phyloP scores from a whole-genome alignment of 225 moss, liverwort and hornwort genomes.

The Antitrichia curtipendula region DNA sequence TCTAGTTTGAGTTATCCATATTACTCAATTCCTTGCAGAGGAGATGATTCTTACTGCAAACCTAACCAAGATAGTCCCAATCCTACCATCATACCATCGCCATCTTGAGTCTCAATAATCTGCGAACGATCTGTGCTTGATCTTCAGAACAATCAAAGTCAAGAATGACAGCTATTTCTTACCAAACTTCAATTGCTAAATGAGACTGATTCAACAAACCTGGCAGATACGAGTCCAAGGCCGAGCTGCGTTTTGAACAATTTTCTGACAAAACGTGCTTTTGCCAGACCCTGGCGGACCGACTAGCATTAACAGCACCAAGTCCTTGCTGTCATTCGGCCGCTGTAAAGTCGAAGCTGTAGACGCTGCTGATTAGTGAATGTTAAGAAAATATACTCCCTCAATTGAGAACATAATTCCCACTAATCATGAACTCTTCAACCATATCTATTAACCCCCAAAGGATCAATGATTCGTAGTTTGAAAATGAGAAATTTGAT shows the following conservation, averaged over 20 bases:
- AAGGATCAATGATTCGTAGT: neutral
- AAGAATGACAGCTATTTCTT: neutral
- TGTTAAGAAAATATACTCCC: neutral
- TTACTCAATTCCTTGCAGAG: neutral
- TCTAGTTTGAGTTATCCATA: neutral
- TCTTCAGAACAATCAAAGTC: neutral
- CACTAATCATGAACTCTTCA: neutral
- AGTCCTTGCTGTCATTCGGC: neutral
- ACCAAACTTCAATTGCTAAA: neutral
- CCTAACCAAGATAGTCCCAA: neutral
- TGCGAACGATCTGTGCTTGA: neutral
- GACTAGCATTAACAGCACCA: slow-evolving; percentile 57
- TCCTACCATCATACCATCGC: neutral
- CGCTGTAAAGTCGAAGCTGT: slow-evolving; percentile 5
- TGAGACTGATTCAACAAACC: slow-evolving; percentile 25
- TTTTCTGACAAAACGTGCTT: slow-evolving; percentile 63
- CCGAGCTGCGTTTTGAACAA: slow-evolving; percentile 56
- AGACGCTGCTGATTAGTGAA: neutral
- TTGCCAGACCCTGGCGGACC: slow-evolving; percentile 89
- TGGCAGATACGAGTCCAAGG: slow-evolving; percentile 89
- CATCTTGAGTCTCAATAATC: neutral
- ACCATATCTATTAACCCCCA: neutral
- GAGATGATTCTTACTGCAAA: neutral
- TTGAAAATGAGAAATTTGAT: neutral
- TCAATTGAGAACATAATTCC: neutral